Evolutionary conservation across 2,329 filamentous ascomycete species (phyloP), one percentile per base, ranked within the genome.

Genomic region (Diaporthe sp.): DNA sequence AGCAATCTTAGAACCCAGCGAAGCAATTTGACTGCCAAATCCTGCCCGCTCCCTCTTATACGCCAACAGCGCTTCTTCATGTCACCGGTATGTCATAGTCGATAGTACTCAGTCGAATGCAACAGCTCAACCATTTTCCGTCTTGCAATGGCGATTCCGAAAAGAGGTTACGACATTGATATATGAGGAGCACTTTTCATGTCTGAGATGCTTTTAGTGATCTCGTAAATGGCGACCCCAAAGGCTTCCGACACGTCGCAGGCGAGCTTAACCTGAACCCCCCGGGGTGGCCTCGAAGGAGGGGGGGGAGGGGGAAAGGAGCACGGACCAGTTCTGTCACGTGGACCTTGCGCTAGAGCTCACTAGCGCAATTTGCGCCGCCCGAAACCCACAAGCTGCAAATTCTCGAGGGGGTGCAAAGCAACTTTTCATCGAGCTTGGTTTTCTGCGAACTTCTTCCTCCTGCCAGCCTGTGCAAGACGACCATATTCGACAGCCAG

Each of bases 1-100:
- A 75, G 74, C 74, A 71, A 73, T 73, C 71, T 70, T 73, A 73
- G 71, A 73, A 56, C 42, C 44, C 42, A 68, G 65, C 58, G 58
- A 73, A 59, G 71, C 71, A 47, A 68, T 73, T 75, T 75, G 71
- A 27, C 58, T 66, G 59, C 59, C 37, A 42, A 19, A 51, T 12
- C 35, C 22, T n/a, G 12, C 37, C 22, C 30, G 22, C 27, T 50
- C 19, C 44, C 25, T 6, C 15, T 15, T 12, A 3, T 10, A 4
- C 25, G 22, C 10, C 25, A 50, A 25, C 30, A 22, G 44, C n/a
- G n/a, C n/a, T n/a, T n/a, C n/a, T n/a, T n/a, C n/a, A n/a, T n/a
- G n/a, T n/a, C n/a, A n/a, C n/a, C n/a, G n/a, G n/a, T n/a, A n/a
- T n/a, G n/a, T n/a, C n/a, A n/a, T n/a, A n/a, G n/a, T n/a, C n/a